These are phyloP conservation scores for Sporothrix brunneoviolacea DNA, from an alignment of 2,329 filamentous ascomycete genomes.

Conservation along the genomic window DNA sequence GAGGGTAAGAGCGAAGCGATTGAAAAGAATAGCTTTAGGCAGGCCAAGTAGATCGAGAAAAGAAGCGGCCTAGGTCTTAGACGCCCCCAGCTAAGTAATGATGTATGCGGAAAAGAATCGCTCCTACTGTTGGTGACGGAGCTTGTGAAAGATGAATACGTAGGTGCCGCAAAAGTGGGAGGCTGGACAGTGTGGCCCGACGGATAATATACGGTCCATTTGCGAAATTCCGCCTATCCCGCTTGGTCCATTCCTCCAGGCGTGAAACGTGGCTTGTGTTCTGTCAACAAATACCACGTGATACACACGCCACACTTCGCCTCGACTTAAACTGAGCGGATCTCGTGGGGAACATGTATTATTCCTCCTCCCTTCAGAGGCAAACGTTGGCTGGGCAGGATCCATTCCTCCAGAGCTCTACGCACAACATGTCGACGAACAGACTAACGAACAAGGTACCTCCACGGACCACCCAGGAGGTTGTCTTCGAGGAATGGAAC, in stretches of 20 bases:
- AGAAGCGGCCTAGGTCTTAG: neutral
- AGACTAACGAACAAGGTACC: constrained; percentile 1
- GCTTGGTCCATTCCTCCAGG: neutral
- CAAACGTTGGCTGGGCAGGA: no score
- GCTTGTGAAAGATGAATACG: constrained; percentile 13
- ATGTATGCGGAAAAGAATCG: constrained; percentile 3
- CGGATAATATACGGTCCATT: constrained; percentile 19
- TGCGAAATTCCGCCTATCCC: no score
- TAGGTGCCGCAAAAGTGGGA: constrained; percentile 15
- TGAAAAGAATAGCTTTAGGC: no score
- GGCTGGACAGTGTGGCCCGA: constrained; percentile 20
- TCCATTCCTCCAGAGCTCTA: neutral
- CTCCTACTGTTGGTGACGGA: constrained; percentile 3
- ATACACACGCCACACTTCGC: constrained; percentile 7
- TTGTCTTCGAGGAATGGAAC: constrained; percentile 32
- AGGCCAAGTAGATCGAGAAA: neutral
- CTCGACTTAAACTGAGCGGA: no score
- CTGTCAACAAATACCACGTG: constrained; percentile 11
- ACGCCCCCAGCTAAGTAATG: constrained; percentile 5
- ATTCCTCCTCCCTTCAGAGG: no score
- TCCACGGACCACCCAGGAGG: neutral
- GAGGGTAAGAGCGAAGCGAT: no score
- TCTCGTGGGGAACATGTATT: no score
- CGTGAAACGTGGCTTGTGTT: neutral
- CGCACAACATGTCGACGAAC: constrained; percentile 14